Conservation (phyloP, 164 flowering plant genomes). For the Cinnamomum micranthum region DNA sequence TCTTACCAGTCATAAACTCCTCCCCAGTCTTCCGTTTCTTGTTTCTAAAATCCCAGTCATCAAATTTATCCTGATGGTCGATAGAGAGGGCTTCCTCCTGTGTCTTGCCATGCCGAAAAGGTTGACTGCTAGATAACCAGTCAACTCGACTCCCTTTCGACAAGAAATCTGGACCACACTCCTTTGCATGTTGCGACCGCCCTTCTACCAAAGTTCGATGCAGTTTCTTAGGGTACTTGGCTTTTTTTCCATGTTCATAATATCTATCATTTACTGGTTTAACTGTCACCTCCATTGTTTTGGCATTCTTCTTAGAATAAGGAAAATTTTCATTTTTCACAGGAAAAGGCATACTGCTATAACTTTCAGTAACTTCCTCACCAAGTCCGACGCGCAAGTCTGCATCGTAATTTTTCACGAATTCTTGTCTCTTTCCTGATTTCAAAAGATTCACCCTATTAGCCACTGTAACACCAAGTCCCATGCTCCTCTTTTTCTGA, state of each 20-base stretch:
- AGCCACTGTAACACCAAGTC: constrained; percentile 21
- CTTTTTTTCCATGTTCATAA: constrained; percentile 33
- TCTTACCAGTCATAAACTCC: constrained; percentile 22
- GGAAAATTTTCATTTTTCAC: background rate
- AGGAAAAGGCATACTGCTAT: background rate
- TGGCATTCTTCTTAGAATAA: constrained; percentile 18
- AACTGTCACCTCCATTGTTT: constrained; percentile 34
- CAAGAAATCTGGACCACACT: constrained; percentile 1
- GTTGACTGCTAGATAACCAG: constrained; percentile 32
- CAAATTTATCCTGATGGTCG: constrained; percentile 34
- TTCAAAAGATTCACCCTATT: constrained; percentile 21
- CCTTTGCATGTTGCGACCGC: constrained; percentile 21
- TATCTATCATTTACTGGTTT: constrained; percentile 34
- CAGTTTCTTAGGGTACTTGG: constrained; percentile 37
- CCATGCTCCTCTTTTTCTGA: constrained; percentile 33
- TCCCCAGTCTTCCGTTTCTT: constrained; percentile 49
- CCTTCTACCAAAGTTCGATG: constrained; percentile 33
- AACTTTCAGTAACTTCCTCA: background rate
- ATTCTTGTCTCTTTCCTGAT: constrained; percentile 43
- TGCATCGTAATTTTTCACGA: constrained; percentile 15
- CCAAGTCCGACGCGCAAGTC: background rate
- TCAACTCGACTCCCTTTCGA: constrained; percentile 37
- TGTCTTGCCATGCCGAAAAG: constrained; percentile 24
- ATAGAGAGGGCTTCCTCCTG: constrained; percentile 32
- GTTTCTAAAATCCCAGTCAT: constrained; percentile 38